Percentiles rank a stretch among this genome's conserved stretches.
Evolutionary conservation across 805 yeast species (phyloP).

Genomic region (Teunomyces tritomae): DNA sequence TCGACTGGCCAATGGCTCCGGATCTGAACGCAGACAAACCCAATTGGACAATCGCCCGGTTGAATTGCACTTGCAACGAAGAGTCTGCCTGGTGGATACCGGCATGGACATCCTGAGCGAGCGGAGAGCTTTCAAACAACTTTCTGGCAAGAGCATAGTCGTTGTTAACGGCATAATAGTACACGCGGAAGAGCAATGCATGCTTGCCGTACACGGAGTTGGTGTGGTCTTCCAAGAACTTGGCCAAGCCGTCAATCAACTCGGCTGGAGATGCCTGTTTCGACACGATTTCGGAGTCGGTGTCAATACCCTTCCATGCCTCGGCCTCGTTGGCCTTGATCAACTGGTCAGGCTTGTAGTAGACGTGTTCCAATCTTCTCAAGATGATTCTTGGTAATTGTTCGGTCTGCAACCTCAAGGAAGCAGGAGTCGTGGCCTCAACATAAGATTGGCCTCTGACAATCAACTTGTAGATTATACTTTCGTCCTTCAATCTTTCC

Average conservation of each 20-base stretch:
- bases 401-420: constrained; percentile 41
- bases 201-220: constrained; percentile 71
- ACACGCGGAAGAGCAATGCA: constrained; percentile 81
- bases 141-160: constrained; percentile 83
- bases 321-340: constrained; percentile 64
- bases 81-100: constrained; percentile 84
- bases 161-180: constrained; percentile 88
- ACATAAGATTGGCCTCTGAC: constrained; percentile 84
- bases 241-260: constrained; percentile 63
- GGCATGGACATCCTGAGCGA: constrained; percentile 48
- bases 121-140: constrained; percentile 79
- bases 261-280: constrained; percentile 38
- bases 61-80: constrained; percentile 84
- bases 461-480: constrained; percentile 67
- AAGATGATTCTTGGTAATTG: constrained; percentile 71
- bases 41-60: constrained; percentile 91
- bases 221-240: constrained; percentile 62
- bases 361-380: constrained; percentile 87
- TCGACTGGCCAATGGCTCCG: constrained; percentile 82
- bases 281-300: constrained; percentile 25
- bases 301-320: constrained; percentile 65
- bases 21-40: constrained; percentile 94
- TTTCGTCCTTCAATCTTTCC: constrained; percentile 86
- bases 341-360: constrained; percentile 83
- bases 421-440: constrained; percentile 57